Evolutionary conservation across 164 flowering plant genomes (phyloP), one percentile per base, ranked within the genome.

Genomic region (Vitis vinifera): DNA sequence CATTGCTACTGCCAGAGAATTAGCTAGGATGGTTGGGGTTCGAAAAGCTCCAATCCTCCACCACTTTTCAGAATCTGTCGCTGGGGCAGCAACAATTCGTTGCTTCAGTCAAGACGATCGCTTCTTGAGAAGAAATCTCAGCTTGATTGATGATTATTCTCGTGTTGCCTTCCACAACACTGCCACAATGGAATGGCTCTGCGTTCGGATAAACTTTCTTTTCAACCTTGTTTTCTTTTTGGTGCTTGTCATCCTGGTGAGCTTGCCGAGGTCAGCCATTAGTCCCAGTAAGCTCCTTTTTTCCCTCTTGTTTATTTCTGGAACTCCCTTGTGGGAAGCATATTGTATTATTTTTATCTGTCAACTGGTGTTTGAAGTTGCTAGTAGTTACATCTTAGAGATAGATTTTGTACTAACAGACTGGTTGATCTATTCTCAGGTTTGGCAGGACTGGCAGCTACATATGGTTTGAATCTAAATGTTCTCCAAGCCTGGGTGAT

Each of bases 131-230:
- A 88, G 71, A 70, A 77, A 61, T 62, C 69, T 83, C 19, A 69
- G 71, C 52, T 67, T 91, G 56, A 73, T 88, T 17, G 91, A 93
- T 78, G 86, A 88, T 52, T 90, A 87, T 66, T 88, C 95, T 66
- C 82, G 93, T 0, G 68, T 88, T 19, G 74, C 78, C n/a, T 91
- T 93, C 76, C 87, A 89, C 81, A 89, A 87, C 70, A 73, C 74
- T 19, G 88, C 87, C 9, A 80, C 93, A 9, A 91, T 90, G 92
- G 98, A 93, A 71, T 93, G 98, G 98, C 85, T 93, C 3, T 85
- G 86, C 51, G 80, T 87, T 62, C 82, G 98, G 47, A 82, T 85
- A 61, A 91, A 93, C 79, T 86, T 89, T 55, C 85, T 93, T 17
- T 93, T 90, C 84, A 91, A 88, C 76, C 70, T 90, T 27, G 92